Conservation (phyloP, 2,329 filamentous ascomycete species). For the Colletotrichum sp. region DNA sequence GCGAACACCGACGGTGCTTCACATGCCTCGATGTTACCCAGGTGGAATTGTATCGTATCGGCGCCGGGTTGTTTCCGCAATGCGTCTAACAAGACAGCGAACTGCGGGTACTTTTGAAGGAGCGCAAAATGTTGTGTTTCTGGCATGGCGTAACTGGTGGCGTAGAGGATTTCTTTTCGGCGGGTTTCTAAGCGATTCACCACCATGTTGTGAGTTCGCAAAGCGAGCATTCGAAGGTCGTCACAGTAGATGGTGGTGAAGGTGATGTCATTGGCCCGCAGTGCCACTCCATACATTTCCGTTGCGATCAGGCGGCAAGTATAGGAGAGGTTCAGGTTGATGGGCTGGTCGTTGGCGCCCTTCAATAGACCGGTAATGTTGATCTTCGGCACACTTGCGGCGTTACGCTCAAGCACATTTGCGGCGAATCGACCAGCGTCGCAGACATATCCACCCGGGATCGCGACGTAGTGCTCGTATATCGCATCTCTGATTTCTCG, state of each 20-base stretch:
- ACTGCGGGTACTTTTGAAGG: too few species aligned
- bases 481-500: neutral
- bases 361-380: neutral
- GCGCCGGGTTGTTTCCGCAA: too few species aligned
- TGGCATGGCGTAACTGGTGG: too few species aligned
- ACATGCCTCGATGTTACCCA: too few species aligned
- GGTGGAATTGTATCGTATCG: too few species aligned
- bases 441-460: neutral
- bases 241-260: neutral
- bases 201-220: neutral
- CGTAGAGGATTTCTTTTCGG: too few species aligned
- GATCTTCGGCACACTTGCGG: neutral
- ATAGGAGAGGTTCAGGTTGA: neutral
- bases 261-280: accelerated
- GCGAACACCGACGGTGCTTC: too few species aligned
- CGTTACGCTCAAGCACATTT: neutral
- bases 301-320: neutral
- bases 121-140: too few species aligned
- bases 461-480: neutral
- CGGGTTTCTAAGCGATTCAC: too few species aligned
- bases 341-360: neutral
- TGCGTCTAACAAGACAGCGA: too few species aligned
- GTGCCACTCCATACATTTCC: neutral
- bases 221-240: neutral
- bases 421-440: neutral